Base-by-base conservation (phyloP, 257 asterid genomes). In the Nicotiana tabacum region DNA sequence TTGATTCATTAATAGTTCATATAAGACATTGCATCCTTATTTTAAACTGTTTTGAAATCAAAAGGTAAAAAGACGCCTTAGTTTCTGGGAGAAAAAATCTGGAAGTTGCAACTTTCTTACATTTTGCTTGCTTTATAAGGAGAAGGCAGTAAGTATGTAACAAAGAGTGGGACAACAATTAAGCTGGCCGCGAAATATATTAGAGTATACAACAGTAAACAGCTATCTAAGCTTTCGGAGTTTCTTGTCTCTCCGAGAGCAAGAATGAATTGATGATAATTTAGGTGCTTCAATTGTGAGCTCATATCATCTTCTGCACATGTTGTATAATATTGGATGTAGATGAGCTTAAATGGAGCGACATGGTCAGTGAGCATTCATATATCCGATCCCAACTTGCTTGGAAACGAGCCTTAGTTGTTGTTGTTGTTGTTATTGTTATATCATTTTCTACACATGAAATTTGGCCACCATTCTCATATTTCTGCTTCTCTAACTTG, bases 401-500 rank as follows among this genome's bases (percentile, higher is more conserved):
- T 27, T 46, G 1, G 18, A 35, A 43, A 43, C 48, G 37, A 21
- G 37, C 37, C 33, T 0, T 72, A 72, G 60, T 18, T 17, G 74
- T 24, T 0, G 62, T 43, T 12, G 21, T 9, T 65, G 48, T 72
- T 16, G 4, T 21, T 21, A 21, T 30, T 37, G 43, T 39, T 24
- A 21, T 30, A 27, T 79, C 77, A 29, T 17, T 39, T 27, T 82
- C 16, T 70, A 46, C 24, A 0, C 12, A 5, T 21, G 18, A 70
- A 72, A 5, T 18, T 12, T 39, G 48, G 11, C 27, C 53, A 3
- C 68, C 15, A 1, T 70, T 70, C 46, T 48, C 80, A 37, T 48
- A 60, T 16, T 46, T 61, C 24, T 55, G 27, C 80, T 67, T 57
- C 24, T 83, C 53, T 55, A 18, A 61, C 27, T 81, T 83, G 80